phyloP scores from a whole-genome alignment of 2,329 filamentous ascomycete species.

The Ascosphaera apis region DNA sequence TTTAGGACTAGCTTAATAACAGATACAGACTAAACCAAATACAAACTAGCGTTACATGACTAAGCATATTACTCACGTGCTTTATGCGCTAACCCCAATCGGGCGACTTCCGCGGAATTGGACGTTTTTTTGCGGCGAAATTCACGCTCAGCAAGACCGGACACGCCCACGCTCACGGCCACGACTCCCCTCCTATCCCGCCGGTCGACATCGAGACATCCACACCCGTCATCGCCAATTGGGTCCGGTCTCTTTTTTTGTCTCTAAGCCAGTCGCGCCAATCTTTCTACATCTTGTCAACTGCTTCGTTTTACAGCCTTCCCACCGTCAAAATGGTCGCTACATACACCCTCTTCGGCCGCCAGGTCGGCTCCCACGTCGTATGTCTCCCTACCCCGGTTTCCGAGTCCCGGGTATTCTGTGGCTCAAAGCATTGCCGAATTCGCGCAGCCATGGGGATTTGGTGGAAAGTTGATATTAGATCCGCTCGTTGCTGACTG shows the following conservation, averaged over 20 bases:
- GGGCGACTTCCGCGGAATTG: too few relatives aligned
- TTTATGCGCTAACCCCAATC: too few relatives aligned
- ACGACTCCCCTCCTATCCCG: neutral
- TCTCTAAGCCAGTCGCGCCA: neutral
- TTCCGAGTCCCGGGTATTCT: constrained; percentile 1
- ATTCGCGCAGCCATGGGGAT: neutral
- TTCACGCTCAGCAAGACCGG: too few relatives aligned
- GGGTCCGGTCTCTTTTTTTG: neutral
- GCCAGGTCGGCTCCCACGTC: constrained; percentile 28
- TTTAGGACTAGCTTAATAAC: too few relatives aligned
- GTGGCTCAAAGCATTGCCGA: constrained; percentile 8
- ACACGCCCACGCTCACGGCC: too few relatives aligned
- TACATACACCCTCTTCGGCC: constrained; percentile 28
- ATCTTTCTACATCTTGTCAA: neutral
- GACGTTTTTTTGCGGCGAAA: too few relatives aligned
- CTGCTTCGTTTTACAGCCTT: constrained; percentile 4
- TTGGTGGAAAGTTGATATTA: neutral
- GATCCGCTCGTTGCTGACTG: neutral
- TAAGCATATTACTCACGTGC: too few relatives aligned
- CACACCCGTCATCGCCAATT: neutral
- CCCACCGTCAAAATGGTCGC: constrained; percentile 24
- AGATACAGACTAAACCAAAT: too few relatives aligned
- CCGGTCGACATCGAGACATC: neutral
- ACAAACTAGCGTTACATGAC: too few relatives aligned
- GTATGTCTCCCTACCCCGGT: constrained; percentile 16